Percentiles rank a stretch among this genome's conserved stretches.
phyloP scores from a whole-genome alignment of 2,329 filamentous ascomycete genomes.

The Phialophora macrospora region DNA sequence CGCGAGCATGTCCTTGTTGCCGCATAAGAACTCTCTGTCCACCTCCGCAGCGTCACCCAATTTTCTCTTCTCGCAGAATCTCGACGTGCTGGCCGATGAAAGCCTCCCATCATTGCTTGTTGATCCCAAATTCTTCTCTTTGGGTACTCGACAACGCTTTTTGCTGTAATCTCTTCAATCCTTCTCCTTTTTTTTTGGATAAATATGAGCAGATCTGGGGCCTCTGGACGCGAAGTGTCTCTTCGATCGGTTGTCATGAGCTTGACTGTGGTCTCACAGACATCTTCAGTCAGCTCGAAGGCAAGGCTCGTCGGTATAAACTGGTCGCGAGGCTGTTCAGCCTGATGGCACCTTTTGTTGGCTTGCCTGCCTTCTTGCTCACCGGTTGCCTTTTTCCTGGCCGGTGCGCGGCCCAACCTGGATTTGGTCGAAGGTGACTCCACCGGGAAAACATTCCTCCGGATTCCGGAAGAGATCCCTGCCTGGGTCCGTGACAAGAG shows the following conservation, averaged over 20 bases:
- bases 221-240: neutral
- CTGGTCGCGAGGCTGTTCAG: neutral
- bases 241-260: neutral
- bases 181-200: neutral
- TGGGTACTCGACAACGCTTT: neutral
- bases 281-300: neutral
- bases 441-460: neutral
- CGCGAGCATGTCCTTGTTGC: neutral
- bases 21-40: slow-evolving; percentile 12
- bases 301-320: neutral
- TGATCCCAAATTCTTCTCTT: neutral
- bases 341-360: neutral
- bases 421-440: neutral
- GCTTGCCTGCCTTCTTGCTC: neutral
- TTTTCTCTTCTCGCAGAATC: neutral
- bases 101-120: neutral
- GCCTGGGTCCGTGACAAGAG: neutral
- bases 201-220: neutral
- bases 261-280: neutral
- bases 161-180: neutral
- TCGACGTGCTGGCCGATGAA: neutral
- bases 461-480: neutral
- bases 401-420: neutral
- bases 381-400: slow-evolving; percentile 2
- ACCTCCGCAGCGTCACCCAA: neutral